Percentiles rank a stretch among this genome's conserved stretches.
These are phyloP conservation scores for Dillenia suffruticosa DNA, from an alignment of 164 flowering plant species.

Conservation along the genomic window DNA sequence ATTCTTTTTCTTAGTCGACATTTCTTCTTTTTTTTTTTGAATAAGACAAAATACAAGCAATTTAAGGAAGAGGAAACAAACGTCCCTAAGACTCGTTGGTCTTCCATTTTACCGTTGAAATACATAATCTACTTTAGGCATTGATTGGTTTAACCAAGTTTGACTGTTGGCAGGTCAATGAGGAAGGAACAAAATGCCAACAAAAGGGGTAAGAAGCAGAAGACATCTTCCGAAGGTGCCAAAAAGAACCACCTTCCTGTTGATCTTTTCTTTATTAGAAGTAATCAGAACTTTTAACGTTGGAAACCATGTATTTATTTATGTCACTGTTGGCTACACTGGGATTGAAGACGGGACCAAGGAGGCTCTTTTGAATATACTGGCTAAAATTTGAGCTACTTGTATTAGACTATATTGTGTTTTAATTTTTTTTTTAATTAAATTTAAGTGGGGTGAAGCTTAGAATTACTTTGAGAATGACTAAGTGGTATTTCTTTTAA, in stretches of 20 bases:
- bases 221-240: constrained; percentile 34
- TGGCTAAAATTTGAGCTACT: too few species aligned
- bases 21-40: background rate
- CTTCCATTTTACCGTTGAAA: background rate
- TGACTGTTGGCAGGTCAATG: constrained; percentile 21
- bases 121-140: too few species aligned
- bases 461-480: too few species aligned
- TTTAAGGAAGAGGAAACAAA: background rate
- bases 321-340: too few species aligned
- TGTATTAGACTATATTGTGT: too few species aligned
- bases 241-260: constrained; percentile 56
- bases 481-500: too few species aligned
- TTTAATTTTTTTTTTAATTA: too few species aligned
- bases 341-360: too few species aligned
- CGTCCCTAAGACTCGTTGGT: background rate
- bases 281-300: constrained; percentile 32
- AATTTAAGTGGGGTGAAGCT: too few species aligned
- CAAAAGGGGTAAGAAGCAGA: constrained; percentile 45
- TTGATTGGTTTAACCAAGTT: background rate
- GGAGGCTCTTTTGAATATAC: too few species aligned
- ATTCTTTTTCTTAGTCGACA: background rate
- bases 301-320: background rate
- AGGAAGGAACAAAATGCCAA: constrained; percentile 16
- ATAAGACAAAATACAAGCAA: background rate
- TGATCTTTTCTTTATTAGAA: constrained; percentile 54